Evolutionary conservation across 352 stramenopile genomes (phyloP), one percentile per base, ranked within the genome.

Genomic region (Pythium diclinum): DNA sequence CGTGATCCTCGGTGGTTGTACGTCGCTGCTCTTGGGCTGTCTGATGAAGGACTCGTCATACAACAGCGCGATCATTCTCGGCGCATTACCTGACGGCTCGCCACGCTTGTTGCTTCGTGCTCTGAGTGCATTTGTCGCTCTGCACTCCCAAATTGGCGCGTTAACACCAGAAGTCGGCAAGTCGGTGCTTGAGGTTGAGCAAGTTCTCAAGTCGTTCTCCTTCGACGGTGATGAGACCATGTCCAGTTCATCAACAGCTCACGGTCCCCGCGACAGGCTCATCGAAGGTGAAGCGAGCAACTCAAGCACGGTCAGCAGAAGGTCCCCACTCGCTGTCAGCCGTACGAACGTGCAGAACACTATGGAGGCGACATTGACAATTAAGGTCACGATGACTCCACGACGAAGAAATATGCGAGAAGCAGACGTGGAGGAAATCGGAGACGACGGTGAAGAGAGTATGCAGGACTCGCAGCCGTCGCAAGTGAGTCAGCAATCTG

Each of bases 141-240:
- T 94, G 0, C 78, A 94, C 54, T 83, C 83, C 17, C 85, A 94
- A 38, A 82, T 94, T 55, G 83, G 80, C 13, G 84, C 83, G 2
- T 56, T 94, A 38, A 91, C 85, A 0, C 69, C 75, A 7, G 85
- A 92, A 33, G 67, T 92, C 6, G 80, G 75, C 1, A 71, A 82
- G 16, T 91, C 85, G 0, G 77, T 89, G 51, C 66, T 92, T 1
- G 61, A 88, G 16, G 75, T 94, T 14, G 85, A 94, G 72, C 73
- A 77, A n/a, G 52, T 86, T 4, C 48, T 92, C 7, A 89, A 87
- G 59, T 79, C 61, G 0, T 66, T 73, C 47, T 33, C 68, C 23
- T 36, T 36, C 17, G 33, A 68, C 23, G 40, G 23, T 10, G 48
- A n/a, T 21, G 49, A 54, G 32, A 19, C 19, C 42, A 44, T 25